Percentiles rank a stretch among this genome's conserved stretches.
Conservation (phyloP, 2,329 filamentous ascomycete genomes). For the Aspergillus puulaauensis region DNA sequence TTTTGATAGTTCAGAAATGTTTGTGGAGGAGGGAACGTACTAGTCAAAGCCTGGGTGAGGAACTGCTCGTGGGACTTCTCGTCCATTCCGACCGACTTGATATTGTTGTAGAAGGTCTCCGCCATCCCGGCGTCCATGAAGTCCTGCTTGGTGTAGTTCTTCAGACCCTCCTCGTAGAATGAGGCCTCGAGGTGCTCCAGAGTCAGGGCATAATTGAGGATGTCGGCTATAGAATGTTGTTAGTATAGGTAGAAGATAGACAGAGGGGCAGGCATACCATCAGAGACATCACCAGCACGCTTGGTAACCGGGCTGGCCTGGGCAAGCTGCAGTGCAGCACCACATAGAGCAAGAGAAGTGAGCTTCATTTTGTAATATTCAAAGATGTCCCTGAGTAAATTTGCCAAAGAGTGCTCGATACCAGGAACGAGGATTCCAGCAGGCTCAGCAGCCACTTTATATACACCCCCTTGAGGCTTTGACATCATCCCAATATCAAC, state of each 20-base stretch:
- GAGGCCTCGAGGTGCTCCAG: conserved; percentile 60
- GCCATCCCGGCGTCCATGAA: conserved; percentile 55
- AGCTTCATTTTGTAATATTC: neutral
- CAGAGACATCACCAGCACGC: neutral
- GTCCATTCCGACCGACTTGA: conserved; percentile 57
- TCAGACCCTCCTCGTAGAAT: conserved; percentile 62
- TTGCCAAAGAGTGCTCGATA: neutral
- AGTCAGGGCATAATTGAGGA: conserved; percentile 26
- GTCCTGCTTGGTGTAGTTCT: conserved; percentile 53
- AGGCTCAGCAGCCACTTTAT: neutral
- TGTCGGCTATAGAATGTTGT: conserved; percentile 9
- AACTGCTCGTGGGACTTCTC: conserved; percentile 60
- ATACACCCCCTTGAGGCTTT: no score
- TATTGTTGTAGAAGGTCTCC: conserved; percentile 56
- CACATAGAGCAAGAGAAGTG: neutral
- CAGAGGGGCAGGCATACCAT: neutral
- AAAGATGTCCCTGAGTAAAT: neutral
- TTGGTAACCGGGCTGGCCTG: neutral
- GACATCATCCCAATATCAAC: no score
- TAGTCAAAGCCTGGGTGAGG: conserved; percentile 47
- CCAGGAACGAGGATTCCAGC: neutral
- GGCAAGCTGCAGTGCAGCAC: neutral
- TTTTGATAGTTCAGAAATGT: no score
- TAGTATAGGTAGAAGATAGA: neutral
- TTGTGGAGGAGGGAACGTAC: neutral